Base-by-base conservation (phyloP, 2,329 filamentous ascomycete genomes). In the Trichoderma sp. region DNA sequence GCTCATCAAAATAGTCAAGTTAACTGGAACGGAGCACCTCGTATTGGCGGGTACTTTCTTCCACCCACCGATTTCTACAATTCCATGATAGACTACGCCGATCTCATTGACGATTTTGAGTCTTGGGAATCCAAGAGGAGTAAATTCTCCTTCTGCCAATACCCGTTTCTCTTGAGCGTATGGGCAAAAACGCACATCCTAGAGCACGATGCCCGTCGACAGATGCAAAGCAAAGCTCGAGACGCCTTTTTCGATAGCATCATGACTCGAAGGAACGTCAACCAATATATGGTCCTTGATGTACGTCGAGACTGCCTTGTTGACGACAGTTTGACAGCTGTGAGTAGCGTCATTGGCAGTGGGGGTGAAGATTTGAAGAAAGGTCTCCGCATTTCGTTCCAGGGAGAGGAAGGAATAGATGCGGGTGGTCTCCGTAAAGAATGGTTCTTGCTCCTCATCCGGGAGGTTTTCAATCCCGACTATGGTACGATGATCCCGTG, bases 211-310 rank as follows among this genome's bases (percentile, higher is more conserved):
- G 94, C 95, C 8, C 91, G 92, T 77, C 90, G 95, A 8, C 95
- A 98, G 83, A 98, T 98, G 95, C 92, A 95, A 80, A 91, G 91
- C 77, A 96, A 95, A 82, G 95, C 95, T 11, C 89, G 95, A 67
- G 94, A 98, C 81, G 95, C 95, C 3, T 97, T 97, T 83, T 97
- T 98, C 81, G 93, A 95, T 82, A 96, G 93, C 81, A 95, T 98
- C 78, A 89, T 97, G 84, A 93, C 90, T 41, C 90, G 91, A 67
- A 92, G 91, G 80, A 91, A 89, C 35, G 90, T 95, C 72, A 94
- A 93, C 75, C 93, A 95, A 80, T 93, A 95, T 81, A 89, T 98
- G 59, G 88, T 94, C 24, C 86, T 98, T 45, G 92, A 91, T 77
- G 91, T 98, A 16, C 90, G 95, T 27, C 88, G 95, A 73, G 94